phyloP scores from a whole-genome alignment of 176 grass and related monocot genomes.

The Paspalum vaginatum region DNA sequence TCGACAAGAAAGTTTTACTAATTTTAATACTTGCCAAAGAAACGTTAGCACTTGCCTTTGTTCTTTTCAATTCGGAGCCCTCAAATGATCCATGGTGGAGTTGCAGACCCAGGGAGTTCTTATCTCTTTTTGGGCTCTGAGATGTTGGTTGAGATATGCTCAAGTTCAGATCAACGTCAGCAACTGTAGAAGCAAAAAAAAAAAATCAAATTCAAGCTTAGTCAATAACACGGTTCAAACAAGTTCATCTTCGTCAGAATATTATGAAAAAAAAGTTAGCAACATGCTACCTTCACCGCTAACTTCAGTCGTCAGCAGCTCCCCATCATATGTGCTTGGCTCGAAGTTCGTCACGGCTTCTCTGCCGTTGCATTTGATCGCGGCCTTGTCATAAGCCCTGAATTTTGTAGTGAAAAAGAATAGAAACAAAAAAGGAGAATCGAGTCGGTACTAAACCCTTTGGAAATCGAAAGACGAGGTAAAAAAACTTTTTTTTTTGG shows the following conservation, averaged over 20 bases:
- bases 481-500: slow-evolving; percentile 38
- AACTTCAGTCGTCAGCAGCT: slow-evolving; percentile 56
- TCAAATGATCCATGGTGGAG: slow-evolving; percentile 58
- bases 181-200: slow-evolving; percentile 30
- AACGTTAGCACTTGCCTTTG: slow-evolving; percentile 35
- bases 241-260: background rate
- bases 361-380: slow-evolving; percentile 95
- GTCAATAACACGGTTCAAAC: background rate
- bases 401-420: slow-evolving; percentile 40
- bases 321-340: slow-evolving; percentile 72
- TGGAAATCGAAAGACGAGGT: slow-evolving; percentile 46
- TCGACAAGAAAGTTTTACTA: slow-evolving; percentile 17
- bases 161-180: slow-evolving; percentile 87
- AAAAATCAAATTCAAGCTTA: background rate
- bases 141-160: slow-evolving; percentile 86
- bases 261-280: background rate
- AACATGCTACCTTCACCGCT: slow-evolving; percentile 53
- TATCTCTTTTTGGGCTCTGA: slow-evolving; percentile 67
- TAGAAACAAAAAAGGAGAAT: slow-evolving; percentile 57
- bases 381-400: slow-evolving; percentile 98
- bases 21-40: slow-evolving; percentile 10
- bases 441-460: slow-evolving; percentile 56
- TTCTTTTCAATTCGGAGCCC: slow-evolving; percentile 53
- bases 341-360: slow-evolving; percentile 98
- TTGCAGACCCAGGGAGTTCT: slow-evolving; percentile 48